Conservation (phyloP, 805 yeast genomes). For the Monosporozyma siamensis region DNA sequence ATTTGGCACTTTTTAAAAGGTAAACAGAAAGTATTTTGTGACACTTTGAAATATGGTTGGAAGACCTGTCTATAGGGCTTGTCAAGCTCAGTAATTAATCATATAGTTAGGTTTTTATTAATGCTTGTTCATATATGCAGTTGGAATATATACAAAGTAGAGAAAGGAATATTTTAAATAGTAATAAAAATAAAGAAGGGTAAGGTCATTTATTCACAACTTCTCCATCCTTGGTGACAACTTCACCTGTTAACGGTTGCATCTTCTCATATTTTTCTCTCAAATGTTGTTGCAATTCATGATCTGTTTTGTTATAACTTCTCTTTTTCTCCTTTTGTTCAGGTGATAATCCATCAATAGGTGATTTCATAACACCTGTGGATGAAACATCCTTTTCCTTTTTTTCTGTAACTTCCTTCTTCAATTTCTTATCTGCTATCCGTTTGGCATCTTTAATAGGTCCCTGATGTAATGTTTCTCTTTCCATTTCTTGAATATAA, state of each 20-base stretch:
- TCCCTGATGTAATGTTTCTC: constrained; percentile 67
- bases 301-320: constrained; percentile 50
- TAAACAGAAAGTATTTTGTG: no score
- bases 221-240: constrained; percentile 36
- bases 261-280: constrained; percentile 44
- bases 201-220: no score
- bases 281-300: constrained; percentile 53
- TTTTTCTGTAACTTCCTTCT: neutral
- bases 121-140: no score
- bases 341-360: constrained; percentile 5
- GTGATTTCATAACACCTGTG: constrained; percentile 27
- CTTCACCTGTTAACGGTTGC: constrained; percentile 56
- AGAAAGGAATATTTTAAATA: no score
- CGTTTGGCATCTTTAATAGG: constrained; percentile 77
- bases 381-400: neutral
- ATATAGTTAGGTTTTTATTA: no score
- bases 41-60: no score
- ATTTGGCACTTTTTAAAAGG: no score
- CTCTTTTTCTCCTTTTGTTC: constrained; percentile 37
- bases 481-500: constrained; percentile 57
- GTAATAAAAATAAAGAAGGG: no score
- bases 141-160: no score
- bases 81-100: no score
- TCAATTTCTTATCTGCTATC: constrained; percentile 37
- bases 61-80: no score